phyloP scores from a whole-genome alignment of 2,329 filamentous ascomycete species.

The Byssothecium circinans region DNA sequence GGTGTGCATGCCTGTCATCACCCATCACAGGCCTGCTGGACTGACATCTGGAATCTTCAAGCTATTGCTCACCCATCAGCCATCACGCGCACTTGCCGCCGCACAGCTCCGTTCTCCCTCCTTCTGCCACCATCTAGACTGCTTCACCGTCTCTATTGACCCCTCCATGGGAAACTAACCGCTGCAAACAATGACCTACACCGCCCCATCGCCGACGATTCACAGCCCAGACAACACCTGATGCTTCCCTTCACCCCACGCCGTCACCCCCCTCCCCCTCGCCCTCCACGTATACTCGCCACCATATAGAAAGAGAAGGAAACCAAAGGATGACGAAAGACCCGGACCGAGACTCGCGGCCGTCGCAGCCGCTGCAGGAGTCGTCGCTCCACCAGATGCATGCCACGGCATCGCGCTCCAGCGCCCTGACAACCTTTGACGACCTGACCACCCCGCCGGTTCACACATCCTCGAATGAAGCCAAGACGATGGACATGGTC shows the following conservation, averaged over 20 bases:
- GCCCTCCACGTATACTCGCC: neutral
- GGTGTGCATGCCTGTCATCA: too few relatives aligned
- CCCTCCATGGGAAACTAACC: too few relatives aligned
- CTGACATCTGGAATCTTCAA: too few relatives aligned
- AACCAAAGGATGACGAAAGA: constrained; percentile 29
- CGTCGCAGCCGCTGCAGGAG: constrained; percentile 2
- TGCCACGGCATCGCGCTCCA: constrained; percentile 80
- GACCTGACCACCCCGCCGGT: constrained; percentile 77
- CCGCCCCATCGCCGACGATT: neutral
- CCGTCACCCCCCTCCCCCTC: constrained; percentile 6
- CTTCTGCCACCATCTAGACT: too few relatives aligned
- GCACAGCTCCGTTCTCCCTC: neutral
- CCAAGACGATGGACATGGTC: constrained; percentile 72
- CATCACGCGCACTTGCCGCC: too few relatives aligned
- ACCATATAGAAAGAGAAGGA: neutral
- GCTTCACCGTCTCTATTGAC: too few relatives aligned
- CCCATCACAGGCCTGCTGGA: too few relatives aligned
- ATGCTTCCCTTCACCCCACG: constrained; percentile 19
- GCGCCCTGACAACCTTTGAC: constrained; percentile 87
- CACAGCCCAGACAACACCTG: constrained; percentile 16
- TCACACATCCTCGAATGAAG: constrained; percentile 62
- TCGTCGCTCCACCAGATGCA: constrained; percentile 77
- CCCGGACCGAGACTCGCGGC: constrained; percentile 13
- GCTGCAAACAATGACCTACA: neutral
- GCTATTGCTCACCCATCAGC: too few relatives aligned